These are phyloP conservation scores for Gracilaria domingensis DNA, from an alignment of 23 red algal species.

Conservation along the genomic window DNA sequence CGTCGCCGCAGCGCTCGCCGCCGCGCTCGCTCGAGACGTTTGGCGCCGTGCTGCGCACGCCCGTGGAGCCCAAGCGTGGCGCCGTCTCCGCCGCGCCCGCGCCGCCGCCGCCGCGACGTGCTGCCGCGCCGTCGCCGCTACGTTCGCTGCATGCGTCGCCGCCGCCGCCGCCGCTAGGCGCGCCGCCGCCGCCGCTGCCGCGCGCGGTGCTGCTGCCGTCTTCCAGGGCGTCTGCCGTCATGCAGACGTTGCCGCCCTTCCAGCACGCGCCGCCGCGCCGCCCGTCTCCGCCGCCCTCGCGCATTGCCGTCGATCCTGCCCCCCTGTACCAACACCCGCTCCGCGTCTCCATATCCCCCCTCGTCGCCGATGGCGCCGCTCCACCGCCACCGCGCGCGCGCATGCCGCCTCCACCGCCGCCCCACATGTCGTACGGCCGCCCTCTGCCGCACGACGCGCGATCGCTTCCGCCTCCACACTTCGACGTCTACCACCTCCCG, in stretches of 20 bases:
- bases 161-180: conserved; percentile 1
- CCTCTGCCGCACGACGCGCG: conserved; percentile 16
- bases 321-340: conserved; percentile 16
- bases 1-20: conserved; percentile 26
- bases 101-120: background rate
- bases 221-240: conserved; percentile 28
- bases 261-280: conserved; percentile 34
- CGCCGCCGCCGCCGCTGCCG: conserved; percentile 21
- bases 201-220: conserved; percentile 33
- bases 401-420: conserved; percentile 31
- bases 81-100: background rate
- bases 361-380: conserved; percentile 16
- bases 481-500: conserved; percentile 17
- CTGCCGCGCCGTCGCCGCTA: conserved; percentile 7
- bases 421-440: background rate
- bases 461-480: conserved; percentile 15
- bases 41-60: conserved; percentile 4
- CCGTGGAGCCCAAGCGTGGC: conserved; percentile 20
- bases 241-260: conserved; percentile 50
- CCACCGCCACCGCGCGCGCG: background rate
- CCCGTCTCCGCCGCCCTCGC: background rate
- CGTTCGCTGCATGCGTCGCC: conserved; percentile 6
- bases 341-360: conserved; percentile 9
- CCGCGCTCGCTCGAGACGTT: background rate
- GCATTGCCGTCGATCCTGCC: background rate